Base-by-base conservation (phyloP, 306 rosid genomes). In the Clitoria ternatea region DNA sequence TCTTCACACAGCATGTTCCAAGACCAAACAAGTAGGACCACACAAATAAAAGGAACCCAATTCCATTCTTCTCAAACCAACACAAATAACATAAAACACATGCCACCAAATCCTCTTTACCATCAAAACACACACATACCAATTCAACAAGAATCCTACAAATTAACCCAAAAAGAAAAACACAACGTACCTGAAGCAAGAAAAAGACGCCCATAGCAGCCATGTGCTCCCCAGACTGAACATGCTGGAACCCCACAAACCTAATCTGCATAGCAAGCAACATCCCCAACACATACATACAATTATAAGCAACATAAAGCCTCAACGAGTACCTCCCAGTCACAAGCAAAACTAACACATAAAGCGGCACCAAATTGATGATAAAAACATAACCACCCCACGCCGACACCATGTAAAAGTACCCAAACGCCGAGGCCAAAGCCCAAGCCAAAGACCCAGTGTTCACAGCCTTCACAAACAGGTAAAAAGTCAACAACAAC, bases 141-240 rank as follows among this genome's bases (percentile, higher is more conserved):
- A n/a, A n/a, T n/a, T n/a, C n/a, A n/a, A n/a, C n/a, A n/a, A n/a
- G n/a, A n/a, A n/a, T n/a, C n/a, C n/a, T n/a, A n/a, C n/a, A n/a
- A n/a, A n/a, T n/a, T n/a, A n/a, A n/a, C n/a, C n/a, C n/a, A n/a
- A n/a, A n/a, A n/a, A n/a, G n/a, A 65, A 47, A 48, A 69, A 4
- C 8, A 42, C 1, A 19, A 39, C 19, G 22, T 72, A 91, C 99
- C 99, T 95, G 99, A 72, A 95, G 81, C 86, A 95, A 79, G 95
- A 95, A 95, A 90, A 95, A 95, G 47, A 95, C 97, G 0, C 99
- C 99, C 99, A 95, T 87, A 9, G 99, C 92, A 49, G 90, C 99
- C 99, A 95, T 95, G 73, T 95, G 99, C 83, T 95, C 99, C 57
- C 99, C 99, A 14, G 99, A 95, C 76, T 95, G 99, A 7, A 95